Evolutionary conservation across 2,329 filamentous ascomycete species (phyloP).

Genomic region (Aspergillus japonicus): DNA sequence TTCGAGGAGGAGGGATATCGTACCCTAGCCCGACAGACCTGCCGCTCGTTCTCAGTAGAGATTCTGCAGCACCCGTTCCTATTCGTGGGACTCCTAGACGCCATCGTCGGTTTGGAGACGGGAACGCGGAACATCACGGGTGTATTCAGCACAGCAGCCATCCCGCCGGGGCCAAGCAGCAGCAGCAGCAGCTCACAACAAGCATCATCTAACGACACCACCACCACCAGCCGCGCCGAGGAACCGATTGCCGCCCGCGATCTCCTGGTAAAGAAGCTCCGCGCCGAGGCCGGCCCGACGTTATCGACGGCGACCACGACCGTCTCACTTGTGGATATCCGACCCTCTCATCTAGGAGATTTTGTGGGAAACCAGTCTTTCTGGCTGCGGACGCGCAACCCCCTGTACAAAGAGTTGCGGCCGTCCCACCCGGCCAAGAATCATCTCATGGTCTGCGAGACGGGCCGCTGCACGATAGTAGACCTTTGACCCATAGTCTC

Average conservation of each 20-base stretch:
- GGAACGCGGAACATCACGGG: constrained; percentile 64
- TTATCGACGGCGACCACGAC: constrained; percentile 34
- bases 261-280: constrained; percentile 32
- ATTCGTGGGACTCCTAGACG: constrained; percentile 75
- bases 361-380: constrained; percentile 36
- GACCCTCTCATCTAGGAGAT: constrained; percentile 33
- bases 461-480: constrained; percentile 35
- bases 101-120: constrained; percentile 71
- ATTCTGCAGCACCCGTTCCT: constrained; percentile 91
- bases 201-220: neutral
- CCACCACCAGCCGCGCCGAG: constrained; percentile 18
- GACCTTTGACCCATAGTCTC: constrained; percentile 28
- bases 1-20: constrained; percentile 66
- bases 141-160: constrained; percentile 44
- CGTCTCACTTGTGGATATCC: constrained; percentile 38
- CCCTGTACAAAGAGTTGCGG: constrained; percentile 38
- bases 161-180: constrained; percentile 11
- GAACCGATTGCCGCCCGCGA: constrained; percentile 29
- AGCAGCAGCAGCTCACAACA: no score
- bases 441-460: constrained; percentile 40
- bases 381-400: constrained; percentile 41
- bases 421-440: constrained; percentile 36
- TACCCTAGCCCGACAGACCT: constrained; percentile 67
- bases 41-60: constrained; percentile 85
- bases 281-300: constrained; percentile 33